These are phyloP conservation scores for Lepiota brunneoincarnata DNA, from an alignment of 768 basidiomycete species.

Conservation along the genomic window DNA sequence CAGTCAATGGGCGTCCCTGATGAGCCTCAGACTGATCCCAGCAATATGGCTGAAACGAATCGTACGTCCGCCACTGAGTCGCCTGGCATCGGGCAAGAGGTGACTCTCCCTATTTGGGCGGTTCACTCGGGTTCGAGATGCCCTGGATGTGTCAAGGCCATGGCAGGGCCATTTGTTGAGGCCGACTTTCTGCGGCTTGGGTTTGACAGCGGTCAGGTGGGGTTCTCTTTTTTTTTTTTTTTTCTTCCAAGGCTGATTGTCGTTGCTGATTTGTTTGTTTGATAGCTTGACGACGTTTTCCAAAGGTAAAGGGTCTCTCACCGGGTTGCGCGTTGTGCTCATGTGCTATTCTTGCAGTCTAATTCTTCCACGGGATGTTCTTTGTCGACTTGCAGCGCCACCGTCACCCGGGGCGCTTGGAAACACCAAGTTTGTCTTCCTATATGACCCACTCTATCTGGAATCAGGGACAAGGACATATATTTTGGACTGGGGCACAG, in stretches of 20 bases:
- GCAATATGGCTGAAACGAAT: too few species aligned
- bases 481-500: slow-evolving; percentile 52
- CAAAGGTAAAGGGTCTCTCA: neutral
- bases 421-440: slow-evolving; percentile 37
- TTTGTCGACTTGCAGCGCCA: slow-evolving; percentile 39
- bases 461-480: slow-evolving; percentile 43
- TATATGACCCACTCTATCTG: slow-evolving; percentile 55
- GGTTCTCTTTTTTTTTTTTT: neutral
- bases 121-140: neutral
- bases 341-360: slow-evolving; percentile 24
- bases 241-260: neutral
- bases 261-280: neutral
- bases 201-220: neutral
- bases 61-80: neutral
- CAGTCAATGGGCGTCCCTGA: neutral
- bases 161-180: slow-evolving; percentile 1
- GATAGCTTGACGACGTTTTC: slow-evolving; percentile 4
- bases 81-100: neutral
- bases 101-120: neutral
- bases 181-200: slow-evolving; percentile 1
- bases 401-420: slow-evolving; percentile 14
- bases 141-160: neutral
- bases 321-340: neutral
- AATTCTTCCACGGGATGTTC: slow-evolving; percentile 32
- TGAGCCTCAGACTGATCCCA: neutral